Evolutionary conservation across 768 basidiomycete species (phyloP).

Genomic region (Pisolithus tinctorius): DNA sequence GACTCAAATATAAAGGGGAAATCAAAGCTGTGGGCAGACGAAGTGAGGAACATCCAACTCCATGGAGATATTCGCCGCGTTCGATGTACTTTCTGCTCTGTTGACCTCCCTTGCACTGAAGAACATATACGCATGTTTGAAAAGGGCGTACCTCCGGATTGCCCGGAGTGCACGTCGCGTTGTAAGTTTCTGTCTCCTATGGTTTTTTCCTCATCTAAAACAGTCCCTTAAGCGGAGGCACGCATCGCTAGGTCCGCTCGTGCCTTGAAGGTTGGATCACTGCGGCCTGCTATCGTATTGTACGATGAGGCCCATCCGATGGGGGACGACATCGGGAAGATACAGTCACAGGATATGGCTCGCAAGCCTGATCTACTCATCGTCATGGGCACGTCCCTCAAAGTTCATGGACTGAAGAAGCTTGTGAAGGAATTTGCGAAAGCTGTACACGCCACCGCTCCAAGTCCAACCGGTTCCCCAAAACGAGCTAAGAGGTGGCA

Average conservation of each 20-base stretch:
- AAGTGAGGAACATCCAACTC: constrained; percentile 84
- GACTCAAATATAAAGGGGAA: constrained; percentile 57
- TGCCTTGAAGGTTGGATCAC: constrained; percentile 69
- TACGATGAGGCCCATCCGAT: constrained; percentile 93
- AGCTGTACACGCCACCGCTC: constrained; percentile 55
- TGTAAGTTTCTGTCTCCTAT: constrained; percentile 46
- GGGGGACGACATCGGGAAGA: constrained; percentile 84
- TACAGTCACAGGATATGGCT: constrained; percentile 69
- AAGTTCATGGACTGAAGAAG: constrained; percentile 91
- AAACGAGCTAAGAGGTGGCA: constrained; percentile 36
- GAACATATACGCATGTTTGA: constrained; percentile 60
- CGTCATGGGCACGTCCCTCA: constrained; percentile 95
- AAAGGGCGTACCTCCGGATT: constrained; percentile 70
- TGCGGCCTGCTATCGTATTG: constrained; percentile 89
- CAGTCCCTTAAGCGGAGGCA: constrained; percentile 49
- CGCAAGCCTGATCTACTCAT: constrained; percentile 88
- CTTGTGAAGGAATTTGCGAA: constrained; percentile 92
- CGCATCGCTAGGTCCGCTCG: constrained; percentile 82
- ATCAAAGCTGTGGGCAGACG: constrained; percentile 56
- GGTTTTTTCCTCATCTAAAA: constrained; percentile 2
- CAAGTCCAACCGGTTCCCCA: constrained; percentile 13
- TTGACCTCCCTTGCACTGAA: constrained; percentile 62
- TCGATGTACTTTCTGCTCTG: constrained; percentile 79
- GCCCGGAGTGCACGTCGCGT: constrained; percentile 76
- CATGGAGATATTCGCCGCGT: constrained; percentile 94